These are phyloP conservation scores for Cryomyces minteri DNA, from an alignment of 495 filamentous ascomycete genomes.

Conservation along the genomic window DNA sequence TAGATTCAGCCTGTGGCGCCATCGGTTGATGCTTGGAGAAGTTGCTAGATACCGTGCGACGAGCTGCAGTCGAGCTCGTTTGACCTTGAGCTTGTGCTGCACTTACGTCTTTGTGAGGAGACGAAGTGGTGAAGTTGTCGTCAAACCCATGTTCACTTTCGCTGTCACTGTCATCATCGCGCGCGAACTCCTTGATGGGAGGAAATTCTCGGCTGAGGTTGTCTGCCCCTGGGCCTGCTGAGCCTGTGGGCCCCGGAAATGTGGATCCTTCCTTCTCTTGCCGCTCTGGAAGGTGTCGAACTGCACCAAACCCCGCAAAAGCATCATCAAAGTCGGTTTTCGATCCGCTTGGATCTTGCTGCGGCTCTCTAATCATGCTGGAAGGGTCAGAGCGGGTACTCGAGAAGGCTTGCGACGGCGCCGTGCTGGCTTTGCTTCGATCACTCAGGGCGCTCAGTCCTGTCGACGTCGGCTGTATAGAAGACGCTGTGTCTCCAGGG, in stretches of 20 bases:
- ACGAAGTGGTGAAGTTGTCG: conserved; percentile 70
- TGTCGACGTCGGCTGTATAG: conserved; percentile 29
- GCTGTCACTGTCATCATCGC: conserved; percentile 55
- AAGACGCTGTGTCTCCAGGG: conserved; percentile 28
- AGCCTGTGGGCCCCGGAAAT: conserved; percentile 1
- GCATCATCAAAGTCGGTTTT: conserved; percentile 67
- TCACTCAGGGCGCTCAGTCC: conserved; percentile 27
- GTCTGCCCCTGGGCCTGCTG: conserved; percentile 12
- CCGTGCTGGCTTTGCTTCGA: conserved; percentile 17
- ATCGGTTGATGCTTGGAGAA: conserved; percentile 1
- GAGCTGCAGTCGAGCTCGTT: not conserved
- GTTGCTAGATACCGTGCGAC: too few relatives aligned
- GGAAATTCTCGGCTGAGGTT: conserved; percentile 67
- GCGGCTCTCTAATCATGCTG: conserved; percentile 28
- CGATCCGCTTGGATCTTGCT: conserved; percentile 31
- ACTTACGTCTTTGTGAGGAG: conserved; percentile 25
- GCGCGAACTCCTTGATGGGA: conserved; percentile 68
- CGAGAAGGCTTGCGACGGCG: conserved; percentile 10
- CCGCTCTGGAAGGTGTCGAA: too few relatives aligned
- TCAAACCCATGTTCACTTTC: conserved; percentile 78
- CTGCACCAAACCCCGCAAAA: conserved; percentile 38
- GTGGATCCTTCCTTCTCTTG: too few relatives aligned
- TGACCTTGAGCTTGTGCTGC: conserved; percentile 8
- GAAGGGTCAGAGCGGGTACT: conserved; percentile 29
- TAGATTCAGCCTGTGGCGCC: conserved; percentile 8